These are phyloP conservation scores for Penicillium chermesinum DNA, from an alignment of 495 filamentous ascomycete genomes.

Conservation along the genomic window DNA sequence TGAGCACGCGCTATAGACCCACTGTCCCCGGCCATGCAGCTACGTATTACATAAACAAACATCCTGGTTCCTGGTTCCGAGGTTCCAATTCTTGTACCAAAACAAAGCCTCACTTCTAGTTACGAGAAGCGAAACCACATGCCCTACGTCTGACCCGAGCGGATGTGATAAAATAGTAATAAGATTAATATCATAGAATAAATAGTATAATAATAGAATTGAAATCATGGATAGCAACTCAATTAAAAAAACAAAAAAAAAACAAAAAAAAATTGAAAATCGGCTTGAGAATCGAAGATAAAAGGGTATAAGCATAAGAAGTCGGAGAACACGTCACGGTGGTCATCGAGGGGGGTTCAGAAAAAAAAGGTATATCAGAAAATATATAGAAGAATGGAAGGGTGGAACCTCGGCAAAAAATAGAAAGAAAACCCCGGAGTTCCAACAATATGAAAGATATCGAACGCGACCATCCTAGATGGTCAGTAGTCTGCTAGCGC, in stretches of 20 bases:
- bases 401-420: constrained; percentile 2
- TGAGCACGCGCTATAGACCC: background rate
- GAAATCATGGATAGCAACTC: constrained; percentile 3
- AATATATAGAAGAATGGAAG: constrained; percentile 14
- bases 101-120: too few relatives aligned
- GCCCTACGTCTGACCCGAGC: too few relatives aligned
- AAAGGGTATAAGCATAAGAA: constrained; percentile 30
- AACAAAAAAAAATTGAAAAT: constrained; percentile 8
- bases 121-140: too few relatives aligned
- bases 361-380: constrained; percentile 12
- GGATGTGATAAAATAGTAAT: too few relatives aligned
- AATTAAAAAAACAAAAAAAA: constrained; percentile 9
- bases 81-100: too few relatives aligned
- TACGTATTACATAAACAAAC: too few relatives aligned
- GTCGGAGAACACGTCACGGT: constrained; percentile 23
- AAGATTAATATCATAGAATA: too few relatives aligned
- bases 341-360: constrained; percentile 7
- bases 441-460: background rate
- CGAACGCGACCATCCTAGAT: constrained; percentile 5
- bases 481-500: background rate
- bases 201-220: background rate
- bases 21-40: too few relatives aligned
- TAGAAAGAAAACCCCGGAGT: constrained; percentile 3
- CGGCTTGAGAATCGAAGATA: constrained; percentile 5
- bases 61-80: too few relatives aligned